These are phyloP conservation scores for Rhynchospora tenuis DNA, from an alignment of 176 grass and related monocot genomes.

Conservation along the genomic window DNA sequence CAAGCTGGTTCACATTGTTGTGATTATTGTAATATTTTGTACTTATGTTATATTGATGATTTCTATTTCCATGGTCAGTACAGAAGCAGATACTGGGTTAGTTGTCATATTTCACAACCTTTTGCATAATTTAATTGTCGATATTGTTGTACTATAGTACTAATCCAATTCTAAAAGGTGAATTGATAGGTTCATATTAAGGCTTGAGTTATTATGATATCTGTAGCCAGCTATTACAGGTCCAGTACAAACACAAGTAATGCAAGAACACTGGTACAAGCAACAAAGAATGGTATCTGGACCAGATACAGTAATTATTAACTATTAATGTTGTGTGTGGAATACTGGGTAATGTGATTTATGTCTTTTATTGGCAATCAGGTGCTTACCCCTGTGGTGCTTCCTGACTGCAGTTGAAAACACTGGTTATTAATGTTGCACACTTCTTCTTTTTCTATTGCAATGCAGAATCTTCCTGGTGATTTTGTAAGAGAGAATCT, in stretches of 20 bases:
- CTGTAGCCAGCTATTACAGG: background rate
- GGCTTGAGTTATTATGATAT: background rate
- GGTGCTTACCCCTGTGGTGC: background rate
- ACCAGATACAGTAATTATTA: background rate
- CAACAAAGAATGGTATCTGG: background rate
- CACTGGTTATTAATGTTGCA: background rate
- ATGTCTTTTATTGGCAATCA: background rate
- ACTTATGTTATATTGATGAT: background rate
- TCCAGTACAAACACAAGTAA: background rate
- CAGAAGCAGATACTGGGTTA: background rate
- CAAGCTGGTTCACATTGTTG: background rate
- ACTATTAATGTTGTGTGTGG: background rate
- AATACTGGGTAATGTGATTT: background rate
- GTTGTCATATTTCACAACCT: background rate
- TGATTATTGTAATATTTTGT: background rate
- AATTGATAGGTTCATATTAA: background rate
- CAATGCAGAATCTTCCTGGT: constrained; percentile 48
- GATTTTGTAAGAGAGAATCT: constrained; percentile 47
- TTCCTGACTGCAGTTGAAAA: background rate
- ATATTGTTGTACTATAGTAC: background rate
- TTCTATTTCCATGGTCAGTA: background rate
- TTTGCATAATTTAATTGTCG: background rate
- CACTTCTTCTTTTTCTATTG: background rate
- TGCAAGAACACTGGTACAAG: background rate
- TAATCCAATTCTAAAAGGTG: background rate